These are phyloP conservation scores for Cladobotryum mycophilum DNA, from an alignment of 2,329 filamentous ascomycete species.

Conservation along the genomic window DNA sequence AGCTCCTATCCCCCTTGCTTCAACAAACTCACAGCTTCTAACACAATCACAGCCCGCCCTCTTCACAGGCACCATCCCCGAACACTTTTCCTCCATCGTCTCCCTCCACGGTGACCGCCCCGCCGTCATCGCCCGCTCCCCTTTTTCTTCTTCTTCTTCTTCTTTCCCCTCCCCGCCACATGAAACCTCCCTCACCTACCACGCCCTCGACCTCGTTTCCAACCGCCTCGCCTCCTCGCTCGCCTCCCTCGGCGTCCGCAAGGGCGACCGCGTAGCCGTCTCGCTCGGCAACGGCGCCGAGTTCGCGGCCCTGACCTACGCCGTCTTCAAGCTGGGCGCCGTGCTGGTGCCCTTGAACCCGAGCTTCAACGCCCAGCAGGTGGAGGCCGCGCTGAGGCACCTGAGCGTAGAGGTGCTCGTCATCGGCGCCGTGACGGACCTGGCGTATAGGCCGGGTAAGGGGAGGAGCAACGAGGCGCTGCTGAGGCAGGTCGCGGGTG, in stretches of 20 bases:
- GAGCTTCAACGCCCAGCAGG: constrained; percentile 73
- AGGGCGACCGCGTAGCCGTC: constrained; percentile 79
- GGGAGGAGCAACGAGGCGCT: constrained; percentile 49
- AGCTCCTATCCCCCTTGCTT: neutral
- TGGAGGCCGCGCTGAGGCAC: constrained; percentile 71
- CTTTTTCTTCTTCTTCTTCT: constrained; percentile 19
- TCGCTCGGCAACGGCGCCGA: constrained; percentile 81
- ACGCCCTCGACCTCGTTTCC: constrained; percentile 66
- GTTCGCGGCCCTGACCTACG: constrained; percentile 80
- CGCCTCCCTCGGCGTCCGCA: constrained; percentile 62
- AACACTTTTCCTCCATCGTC: constrained; percentile 65
- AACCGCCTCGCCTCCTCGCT: constrained; percentile 70
- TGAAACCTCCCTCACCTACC: constrained; percentile 68
- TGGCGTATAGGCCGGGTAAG: constrained; percentile 56
- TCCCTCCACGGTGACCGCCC: constrained; percentile 56
- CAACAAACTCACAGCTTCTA: neutral
- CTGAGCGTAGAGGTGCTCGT: constrained; percentile 68
- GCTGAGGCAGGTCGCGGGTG: constrained; percentile 39
- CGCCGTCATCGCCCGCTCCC: constrained; percentile 49
- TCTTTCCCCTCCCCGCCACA: constrained; percentile 36
- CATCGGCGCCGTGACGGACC: constrained; percentile 80
- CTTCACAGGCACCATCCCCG: constrained; percentile 60
- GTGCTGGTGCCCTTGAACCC: constrained; percentile 92
- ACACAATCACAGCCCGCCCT: constrained; percentile 51
- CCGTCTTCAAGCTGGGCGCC: constrained; percentile 88